These are phyloP conservation scores for Fusarium stilboides DNA, from an alignment of 2,329 filamentous ascomycete species.

Conservation along the genomic window DNA sequence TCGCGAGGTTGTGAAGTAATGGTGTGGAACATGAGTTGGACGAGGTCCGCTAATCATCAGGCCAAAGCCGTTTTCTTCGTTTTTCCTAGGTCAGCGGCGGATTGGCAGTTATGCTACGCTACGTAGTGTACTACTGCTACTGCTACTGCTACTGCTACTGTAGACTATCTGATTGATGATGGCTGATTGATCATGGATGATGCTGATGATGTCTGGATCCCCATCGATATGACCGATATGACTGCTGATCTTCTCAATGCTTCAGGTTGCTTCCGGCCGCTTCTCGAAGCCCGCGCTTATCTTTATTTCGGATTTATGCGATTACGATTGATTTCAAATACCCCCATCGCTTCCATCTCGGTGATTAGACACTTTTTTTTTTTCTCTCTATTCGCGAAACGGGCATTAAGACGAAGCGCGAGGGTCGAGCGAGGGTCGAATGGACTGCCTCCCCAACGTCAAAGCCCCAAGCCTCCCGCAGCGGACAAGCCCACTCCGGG, in stretches of 20 bases:
- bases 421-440: neutral
- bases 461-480: conserved; percentile 31
- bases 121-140: conserved; percentile 13
- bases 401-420: conserved; percentile 20
- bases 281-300: conserved; percentile 11
- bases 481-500: conserved; percentile 30
- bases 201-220: conserved; percentile 32
- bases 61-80: conserved; percentile 40
- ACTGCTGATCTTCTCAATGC: conserved; percentile 37
- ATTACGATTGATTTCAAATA: conserved; percentile 38
- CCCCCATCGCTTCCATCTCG: neutral
- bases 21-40: conserved; percentile 21
- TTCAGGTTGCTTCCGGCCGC: conserved; percentile 34
- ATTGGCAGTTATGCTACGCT: conserved; percentile 13
- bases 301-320: neutral
- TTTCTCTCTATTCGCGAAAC: conserved; percentile 13
- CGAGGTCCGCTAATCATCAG: conserved; percentile 25
- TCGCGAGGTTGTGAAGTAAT: conserved; percentile 29
- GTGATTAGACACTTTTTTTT: neutral
- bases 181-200: conserved; percentile 42
- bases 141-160: neutral
- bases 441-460: conserved; percentile 30
- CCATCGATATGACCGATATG: conserved; percentile 22
- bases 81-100: conserved; percentile 38
- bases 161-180: conserved; percentile 35